These are phyloP conservation scores for Blumeria graminis DNA, from an alignment of 2,329 filamentous ascomycete genomes.

Conservation along the genomic window DNA sequence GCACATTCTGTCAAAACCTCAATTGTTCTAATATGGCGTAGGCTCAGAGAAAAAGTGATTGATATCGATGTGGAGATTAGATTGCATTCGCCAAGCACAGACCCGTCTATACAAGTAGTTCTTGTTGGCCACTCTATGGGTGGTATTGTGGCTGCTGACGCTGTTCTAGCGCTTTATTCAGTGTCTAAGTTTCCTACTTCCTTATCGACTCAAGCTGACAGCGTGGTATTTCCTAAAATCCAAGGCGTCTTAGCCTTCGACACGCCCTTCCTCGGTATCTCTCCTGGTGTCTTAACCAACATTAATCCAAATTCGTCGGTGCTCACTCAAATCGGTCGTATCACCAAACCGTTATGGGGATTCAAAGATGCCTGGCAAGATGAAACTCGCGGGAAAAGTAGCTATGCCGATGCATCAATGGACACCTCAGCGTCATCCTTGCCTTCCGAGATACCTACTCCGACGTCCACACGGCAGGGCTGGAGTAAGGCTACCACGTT, in stretches of 20 bases:
- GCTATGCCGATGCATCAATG: conserved; percentile 10
- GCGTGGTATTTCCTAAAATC: conserved; percentile 80
- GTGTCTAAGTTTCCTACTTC: conserved; percentile 10
- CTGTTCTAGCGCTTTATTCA: conserved; percentile 40
- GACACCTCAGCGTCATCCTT: conserved; percentile 18
- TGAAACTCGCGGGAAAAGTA: not conserved
- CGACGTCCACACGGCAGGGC: conserved; percentile 37
- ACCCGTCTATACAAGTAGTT: conserved; percentile 61
- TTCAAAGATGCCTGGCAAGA: conserved; percentile 16
- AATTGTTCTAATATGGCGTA: conserved; percentile 14
- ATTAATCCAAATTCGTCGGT: conserved; percentile 52
- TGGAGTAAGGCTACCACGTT: conserved; percentile 75
- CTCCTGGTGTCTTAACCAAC: conserved; percentile 63
- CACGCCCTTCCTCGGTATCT: conserved; percentile 71
- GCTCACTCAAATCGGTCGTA: conserved; percentile 37
- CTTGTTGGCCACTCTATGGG: conserved; percentile 78
- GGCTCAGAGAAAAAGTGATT: conserved; percentile 79
- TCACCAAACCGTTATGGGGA: conserved; percentile 46
- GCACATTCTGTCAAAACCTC: not conserved
- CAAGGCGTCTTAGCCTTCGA: conserved; percentile 82
- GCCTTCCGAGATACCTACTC: conserved; percentile 17
- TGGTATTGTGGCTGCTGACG: conserved; percentile 83
- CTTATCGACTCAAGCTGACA: conserved; percentile 20
- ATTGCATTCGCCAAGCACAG: conserved; percentile 63
- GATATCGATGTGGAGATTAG: conserved; percentile 69